These are phyloP conservation scores for Kitagawia praeruptora DNA, from an alignment of 129 eudicot species.

Conservation along the genomic window DNA sequence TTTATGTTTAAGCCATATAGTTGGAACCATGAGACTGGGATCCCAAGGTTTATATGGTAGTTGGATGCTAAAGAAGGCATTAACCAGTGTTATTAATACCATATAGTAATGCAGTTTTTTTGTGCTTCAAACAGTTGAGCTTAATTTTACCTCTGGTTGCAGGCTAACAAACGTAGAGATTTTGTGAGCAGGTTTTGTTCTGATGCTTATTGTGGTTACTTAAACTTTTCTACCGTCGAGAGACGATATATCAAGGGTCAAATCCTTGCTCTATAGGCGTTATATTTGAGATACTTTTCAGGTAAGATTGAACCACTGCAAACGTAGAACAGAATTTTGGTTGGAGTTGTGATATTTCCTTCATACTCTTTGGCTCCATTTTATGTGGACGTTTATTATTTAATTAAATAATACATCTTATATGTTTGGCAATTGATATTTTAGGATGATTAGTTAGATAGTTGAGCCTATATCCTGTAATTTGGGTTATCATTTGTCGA, in stretches of 20 bases:
- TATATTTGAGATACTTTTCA: conserved; percentile 14
- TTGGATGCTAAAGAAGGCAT: conserved; percentile 1
- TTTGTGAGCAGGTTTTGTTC: no score
- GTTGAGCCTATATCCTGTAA: neutral
- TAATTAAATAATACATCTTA: no score
- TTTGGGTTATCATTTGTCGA: neutral
- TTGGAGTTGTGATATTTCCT: conserved; percentile 27
- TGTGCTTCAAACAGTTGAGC: no score
- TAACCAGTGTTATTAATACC: neutral
- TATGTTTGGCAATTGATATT: neutral
- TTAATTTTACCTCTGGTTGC: no score
- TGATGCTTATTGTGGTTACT: no score
- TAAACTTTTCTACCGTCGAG: no score
- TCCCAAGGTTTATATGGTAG: conserved; percentile 91
- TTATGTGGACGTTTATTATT: neutral
- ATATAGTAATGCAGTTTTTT: no score
- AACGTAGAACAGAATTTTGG: neutral
- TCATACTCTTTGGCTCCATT: neutral
- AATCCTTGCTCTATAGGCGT: no score
- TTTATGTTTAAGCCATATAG: conserved; percentile 69
- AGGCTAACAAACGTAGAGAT: no score
- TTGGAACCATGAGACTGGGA: conserved; percentile 78
- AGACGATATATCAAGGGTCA: no score
- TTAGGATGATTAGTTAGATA: neutral
- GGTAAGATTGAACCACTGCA: conserved; percentile 37